A percentile compares a stretch with the other conserved stretches of the same genome.
These are phyloP conservation scores for Ephemerocybe angulata DNA, from an alignment of 768 basidiomycete genomes.

Conservation along the genomic window DNA sequence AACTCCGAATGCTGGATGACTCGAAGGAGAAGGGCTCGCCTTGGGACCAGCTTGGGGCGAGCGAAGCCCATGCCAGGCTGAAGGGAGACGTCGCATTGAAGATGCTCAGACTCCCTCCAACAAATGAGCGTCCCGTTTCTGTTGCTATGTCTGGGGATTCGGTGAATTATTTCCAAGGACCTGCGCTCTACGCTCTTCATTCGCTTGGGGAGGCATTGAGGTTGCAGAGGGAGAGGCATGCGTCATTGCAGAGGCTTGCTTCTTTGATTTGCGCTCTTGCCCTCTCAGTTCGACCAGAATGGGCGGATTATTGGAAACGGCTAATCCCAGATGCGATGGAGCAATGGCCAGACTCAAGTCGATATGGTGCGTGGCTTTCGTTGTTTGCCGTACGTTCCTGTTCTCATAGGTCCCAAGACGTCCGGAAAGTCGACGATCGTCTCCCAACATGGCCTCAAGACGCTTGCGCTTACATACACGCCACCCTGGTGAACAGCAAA, in stretches of 20 bases:
- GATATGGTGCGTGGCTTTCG: conserved; percentile 4
- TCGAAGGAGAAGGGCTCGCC: conserved; percentile 17
- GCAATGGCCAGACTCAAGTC: conserved; percentile 47
- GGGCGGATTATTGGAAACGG: conserved; percentile 92
- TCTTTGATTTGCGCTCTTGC: conserved; percentile 64
- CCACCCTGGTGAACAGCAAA: not conserved
- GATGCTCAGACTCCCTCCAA: not conserved
- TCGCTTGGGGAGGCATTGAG: conserved; percentile 71
- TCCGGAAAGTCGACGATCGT: conserved; percentile 59
- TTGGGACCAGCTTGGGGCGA: conserved; percentile 45
- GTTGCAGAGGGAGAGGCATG: conserved; percentile 52
- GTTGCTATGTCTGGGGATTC: not conserved
- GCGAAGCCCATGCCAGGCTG: not conserved
- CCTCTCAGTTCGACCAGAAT: conserved; percentile 67
- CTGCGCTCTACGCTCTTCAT: conserved; percentile 64
- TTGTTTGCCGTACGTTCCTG: conserved; percentile 29
- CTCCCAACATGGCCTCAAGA: conserved; percentile 79
- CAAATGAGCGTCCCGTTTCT: not conserved
- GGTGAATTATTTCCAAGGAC: not conserved
- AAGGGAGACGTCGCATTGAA: not conserved
- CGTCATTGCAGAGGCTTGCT: conserved; percentile 53
- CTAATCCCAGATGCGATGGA: conserved; percentile 60
- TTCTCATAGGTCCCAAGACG: conserved; percentile 40
- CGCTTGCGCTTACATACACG: not conserved
- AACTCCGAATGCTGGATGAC: conserved; percentile 24